phyloP scores from a whole-genome alignment of 2,329 filamentous ascomycete species.

The Colletotrichum tabaci region DNA sequence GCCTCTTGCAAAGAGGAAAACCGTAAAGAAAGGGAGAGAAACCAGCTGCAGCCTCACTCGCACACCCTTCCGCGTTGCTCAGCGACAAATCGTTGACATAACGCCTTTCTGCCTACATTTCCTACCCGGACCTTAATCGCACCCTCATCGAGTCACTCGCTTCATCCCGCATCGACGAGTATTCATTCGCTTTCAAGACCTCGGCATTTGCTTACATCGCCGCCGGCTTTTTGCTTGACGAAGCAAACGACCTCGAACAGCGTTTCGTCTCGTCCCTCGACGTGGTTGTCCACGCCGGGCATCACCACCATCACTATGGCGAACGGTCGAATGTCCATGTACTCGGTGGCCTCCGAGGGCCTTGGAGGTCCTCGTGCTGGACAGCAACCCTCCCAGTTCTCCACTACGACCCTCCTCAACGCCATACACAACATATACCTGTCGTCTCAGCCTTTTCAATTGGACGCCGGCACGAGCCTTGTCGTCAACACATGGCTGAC shows the following conservation, averaged over 20 bases:
- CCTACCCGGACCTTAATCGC: slow-evolving; percentile 14
- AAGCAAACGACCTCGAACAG: slow-evolving; percentile 35
- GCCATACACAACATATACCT: slow-evolving; percentile 91
- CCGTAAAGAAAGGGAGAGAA: slow-evolving; percentile 30
- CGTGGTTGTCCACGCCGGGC: slow-evolving; percentile 59
- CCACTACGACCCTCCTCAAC: slow-evolving; percentile 93
- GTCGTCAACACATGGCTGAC: slow-evolving; percentile 98
- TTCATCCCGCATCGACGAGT: slow-evolving; percentile 6
- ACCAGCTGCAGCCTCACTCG: slow-evolving; percentile 19
- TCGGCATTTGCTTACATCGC: slow-evolving; percentile 20
- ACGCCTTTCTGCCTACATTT: slow-evolving; percentile 6
- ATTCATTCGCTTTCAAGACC: slow-evolving; percentile 21
- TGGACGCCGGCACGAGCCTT: slow-evolving; percentile 91
- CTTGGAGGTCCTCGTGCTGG: slow-evolving; percentile 70
- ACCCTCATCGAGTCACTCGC: slow-evolving; percentile 15
- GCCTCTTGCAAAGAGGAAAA: slow-evolving; percentile 9
- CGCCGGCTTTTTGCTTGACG: background rate
- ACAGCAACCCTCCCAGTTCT: slow-evolving; percentile 84
- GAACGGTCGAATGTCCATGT: slow-evolving; percentile 76
- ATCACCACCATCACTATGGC: slow-evolving; percentile 63
- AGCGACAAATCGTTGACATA: slow-evolving; percentile 29
- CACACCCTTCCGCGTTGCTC: slow-evolving; percentile 36
- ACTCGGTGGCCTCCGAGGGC: slow-evolving; percentile 77
- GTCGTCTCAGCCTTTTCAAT: slow-evolving; percentile 83
- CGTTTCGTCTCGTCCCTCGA: slow-evolving; percentile 37